phyloP scores from a whole-genome alignment of 768 basidiomycete genomes.

The Podaxis sp. region DNA sequence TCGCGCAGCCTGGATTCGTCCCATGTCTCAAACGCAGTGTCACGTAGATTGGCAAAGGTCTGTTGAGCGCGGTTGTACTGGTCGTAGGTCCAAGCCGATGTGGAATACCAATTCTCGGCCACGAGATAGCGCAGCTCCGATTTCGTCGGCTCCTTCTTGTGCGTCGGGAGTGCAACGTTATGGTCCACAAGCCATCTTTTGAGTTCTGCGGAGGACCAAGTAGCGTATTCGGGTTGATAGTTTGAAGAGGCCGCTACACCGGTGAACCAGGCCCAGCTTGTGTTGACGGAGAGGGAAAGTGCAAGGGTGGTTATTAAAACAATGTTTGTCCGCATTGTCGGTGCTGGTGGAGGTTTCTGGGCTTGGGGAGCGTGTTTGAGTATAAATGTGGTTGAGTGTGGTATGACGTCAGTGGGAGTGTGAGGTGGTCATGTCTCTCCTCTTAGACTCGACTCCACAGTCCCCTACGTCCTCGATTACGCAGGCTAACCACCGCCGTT shows the following conservation, averaged over 20 bases:
- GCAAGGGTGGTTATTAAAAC: constrained; percentile 7
- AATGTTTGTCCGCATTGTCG: not conserved
- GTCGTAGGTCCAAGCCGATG: constrained; percentile 53
- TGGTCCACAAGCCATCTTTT: constrained; percentile 67
- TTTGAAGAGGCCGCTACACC: constrained; percentile 28
- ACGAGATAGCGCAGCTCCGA: constrained; percentile 44
- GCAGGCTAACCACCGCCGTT: not conserved
- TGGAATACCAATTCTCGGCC: constrained; percentile 55
- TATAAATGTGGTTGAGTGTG: not conserved
- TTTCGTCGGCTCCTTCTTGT: constrained; percentile 28
- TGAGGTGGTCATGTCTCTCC: not conserved
- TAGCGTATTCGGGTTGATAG: constrained; percentile 28
- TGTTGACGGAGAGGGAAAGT: constrained; percentile 32
- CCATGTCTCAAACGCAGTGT: constrained; percentile 73
- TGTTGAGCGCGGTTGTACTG: constrained; percentile 63
- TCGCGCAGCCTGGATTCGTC: constrained; percentile 77
- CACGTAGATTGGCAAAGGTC: constrained; percentile 53
- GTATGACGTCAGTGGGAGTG: constrained; percentile 11
- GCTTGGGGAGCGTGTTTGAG: not conserved
- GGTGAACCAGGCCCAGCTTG: constrained; percentile 41
- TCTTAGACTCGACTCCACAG: not conserved
- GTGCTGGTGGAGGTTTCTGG: not conserved
- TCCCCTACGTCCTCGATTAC: not conserved
- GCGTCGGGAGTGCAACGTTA: constrained; percentile 50
- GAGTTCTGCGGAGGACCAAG: constrained; percentile 66